phyloP scores from a whole-genome alignment of 2,329 filamentous ascomycete species.

The Neonectria punicea region DNA sequence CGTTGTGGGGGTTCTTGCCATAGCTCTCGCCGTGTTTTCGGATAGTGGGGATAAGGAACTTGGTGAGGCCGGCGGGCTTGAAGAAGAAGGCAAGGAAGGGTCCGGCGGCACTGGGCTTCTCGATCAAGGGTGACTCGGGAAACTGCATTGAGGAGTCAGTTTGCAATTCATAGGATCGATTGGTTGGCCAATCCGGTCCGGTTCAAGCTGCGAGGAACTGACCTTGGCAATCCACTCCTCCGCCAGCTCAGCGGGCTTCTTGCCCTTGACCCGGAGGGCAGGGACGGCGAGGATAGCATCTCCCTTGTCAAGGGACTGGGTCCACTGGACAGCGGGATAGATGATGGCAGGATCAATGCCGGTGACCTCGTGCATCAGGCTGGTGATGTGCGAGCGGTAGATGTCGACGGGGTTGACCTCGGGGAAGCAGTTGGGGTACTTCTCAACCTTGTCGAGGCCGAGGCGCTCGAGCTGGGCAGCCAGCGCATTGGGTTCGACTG shows the following conservation, averaged over 20 bases:
- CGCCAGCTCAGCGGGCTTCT: constrained; percentile 71
- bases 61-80: constrained; percentile 72
- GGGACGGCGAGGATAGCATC: constrained; percentile 83
- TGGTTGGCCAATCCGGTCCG: background rate
- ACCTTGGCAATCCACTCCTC: constrained; percentile 72
- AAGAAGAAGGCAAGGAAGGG: constrained; percentile 85
- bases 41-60: constrained; percentile 76
- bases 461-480: constrained; percentile 41
- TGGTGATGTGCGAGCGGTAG: constrained; percentile 80
- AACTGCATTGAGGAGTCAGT: constrained; percentile 59
- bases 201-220: constrained; percentile 17
- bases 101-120: constrained; percentile 73
- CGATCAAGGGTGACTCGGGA: constrained; percentile 77
- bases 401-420: constrained; percentile 81
- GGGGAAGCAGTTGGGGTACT: constrained; percentile 69
- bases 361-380: constrained; percentile 73
- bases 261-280: constrained; percentile 80
- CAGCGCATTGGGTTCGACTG: constrained; percentile 38
- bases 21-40: constrained; percentile 68
- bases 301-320: constrained; percentile 81
- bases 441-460: constrained; percentile 33
- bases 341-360: constrained; percentile 77
- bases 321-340: constrained; percentile 82
- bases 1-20: constrained; percentile 63
- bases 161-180: constrained; percentile 7